Evolutionary conservation across 2,329 filamentous ascomycete species (phyloP), one percentile per base, ranked within the genome.

Genomic region (Epichloe hybrida): DNA sequence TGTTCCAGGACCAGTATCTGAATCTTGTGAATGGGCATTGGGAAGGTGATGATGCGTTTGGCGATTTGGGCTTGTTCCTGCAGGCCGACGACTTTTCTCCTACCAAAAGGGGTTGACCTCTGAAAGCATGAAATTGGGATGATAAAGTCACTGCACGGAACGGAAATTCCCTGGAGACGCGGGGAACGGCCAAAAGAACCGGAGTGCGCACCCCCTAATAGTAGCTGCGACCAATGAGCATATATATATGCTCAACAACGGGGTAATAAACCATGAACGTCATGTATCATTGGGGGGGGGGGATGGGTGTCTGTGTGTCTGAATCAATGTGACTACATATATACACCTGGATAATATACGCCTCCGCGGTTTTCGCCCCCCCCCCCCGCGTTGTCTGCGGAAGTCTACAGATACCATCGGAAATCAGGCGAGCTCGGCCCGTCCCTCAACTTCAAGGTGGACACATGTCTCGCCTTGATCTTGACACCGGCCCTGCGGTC

Each of bases 401-500:
- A 27, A 27, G 2, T 41, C 55, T 59, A 69, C 46, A 69, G 56
- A 56, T 76, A 76, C 75, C 75, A 79, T 3, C 75, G 65, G 53
- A 77, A 79, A 31, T 76, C 69, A 3, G 64, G 61, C 11, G 63
- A 66, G 11, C 58, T 62, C 0, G 74, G 75, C 0, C 75, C 75
- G 57, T 77, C 73, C 17, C 69, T 63, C 54, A 79, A 58, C 44
- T 68, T 60, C 50, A 72, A 69, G 0, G 75, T 78, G 4, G 76
- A 71, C 17, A 79, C 66, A 58, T 79, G 73, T 20, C 63, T 58
- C 0, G 66, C 61, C 15, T 62, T 57, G 11, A 80, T 56, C 42
- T 69, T 75, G 2, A 72, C 61, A 0, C 81, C 81, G 3, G 54
- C 57, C 57, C 74, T 74, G 4, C 64, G 62, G 56, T 86, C 73